A percentile compares a stretch with the other conserved stretches of the same genome.
phyloP scores from a whole-genome alignment of 441 rosid species.

The Euphorbia celastroides region DNA sequence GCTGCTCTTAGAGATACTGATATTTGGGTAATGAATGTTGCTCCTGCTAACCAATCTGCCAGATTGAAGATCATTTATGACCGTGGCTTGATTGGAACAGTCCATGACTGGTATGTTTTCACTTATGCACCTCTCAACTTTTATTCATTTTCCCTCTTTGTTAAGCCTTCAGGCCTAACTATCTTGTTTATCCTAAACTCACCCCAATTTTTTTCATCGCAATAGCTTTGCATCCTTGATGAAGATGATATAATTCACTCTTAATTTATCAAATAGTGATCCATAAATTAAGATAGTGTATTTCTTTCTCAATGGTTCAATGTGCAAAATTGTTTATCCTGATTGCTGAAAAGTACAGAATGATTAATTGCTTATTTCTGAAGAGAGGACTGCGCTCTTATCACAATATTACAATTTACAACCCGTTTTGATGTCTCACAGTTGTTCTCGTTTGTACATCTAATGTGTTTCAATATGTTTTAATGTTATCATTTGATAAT shows the following conservation, averaged over 20 bases:
- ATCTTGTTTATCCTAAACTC: not conserved
- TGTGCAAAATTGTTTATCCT: not conserved
- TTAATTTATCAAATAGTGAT: not conserved
- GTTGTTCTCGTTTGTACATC: not conserved
- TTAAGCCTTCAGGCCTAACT: not conserved
- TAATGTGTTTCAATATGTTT: not conserved
- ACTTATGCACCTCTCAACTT: not conserved
- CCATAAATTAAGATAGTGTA: not conserved
- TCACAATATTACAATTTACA: too few relatives aligned
- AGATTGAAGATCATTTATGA: constrained; percentile 85
- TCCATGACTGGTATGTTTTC: constrained; percentile 70
- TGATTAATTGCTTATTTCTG: too few relatives aligned
- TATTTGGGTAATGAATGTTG: constrained; percentile 97
- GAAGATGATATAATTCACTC: not conserved
- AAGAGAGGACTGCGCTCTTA: too few relatives aligned
- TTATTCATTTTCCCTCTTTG: not conserved
- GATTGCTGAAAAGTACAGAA: not conserved
- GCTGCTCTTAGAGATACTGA: constrained; percentile 80
- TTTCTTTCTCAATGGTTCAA: not conserved
- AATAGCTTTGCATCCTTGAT: not conserved
- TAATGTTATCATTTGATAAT: not conserved
- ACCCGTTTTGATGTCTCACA: not conserved
- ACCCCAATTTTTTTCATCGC: not conserved
- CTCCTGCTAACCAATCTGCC: constrained; percentile 79
- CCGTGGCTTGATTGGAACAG: constrained; percentile 81